phyloP scores from a whole-genome alignment of 345 rosid genomes.

The Camelina neglecta region DNA sequence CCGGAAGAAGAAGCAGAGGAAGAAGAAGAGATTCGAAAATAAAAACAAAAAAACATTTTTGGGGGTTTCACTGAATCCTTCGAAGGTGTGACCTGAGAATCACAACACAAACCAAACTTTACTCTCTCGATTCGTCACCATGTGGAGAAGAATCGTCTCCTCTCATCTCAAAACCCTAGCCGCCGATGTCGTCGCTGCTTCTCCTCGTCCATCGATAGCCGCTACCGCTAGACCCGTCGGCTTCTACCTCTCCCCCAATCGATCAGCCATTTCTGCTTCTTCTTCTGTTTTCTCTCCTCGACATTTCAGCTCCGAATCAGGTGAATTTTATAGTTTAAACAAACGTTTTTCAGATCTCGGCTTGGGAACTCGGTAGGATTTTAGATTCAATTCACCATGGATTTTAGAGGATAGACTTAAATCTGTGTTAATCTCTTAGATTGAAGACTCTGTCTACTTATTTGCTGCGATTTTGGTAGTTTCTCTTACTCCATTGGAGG shows the following conservation, averaged over 20 bases:
- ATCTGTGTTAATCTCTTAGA: too few species aligned
- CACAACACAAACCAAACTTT: conserved; percentile 7
- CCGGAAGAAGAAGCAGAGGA: conserved; percentile 1
- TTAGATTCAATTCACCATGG: neutral
- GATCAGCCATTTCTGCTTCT: conserved; percentile 49
- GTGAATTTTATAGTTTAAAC: conserved; percentile 38
- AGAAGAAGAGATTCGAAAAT: conserved; percentile 2
- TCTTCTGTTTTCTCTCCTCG: conserved; percentile 49
- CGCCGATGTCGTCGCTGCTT: conserved; percentile 33
- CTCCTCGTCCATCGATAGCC: conserved; percentile 51
- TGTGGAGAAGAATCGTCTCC: conserved; percentile 80
- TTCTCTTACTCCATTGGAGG: neutral
- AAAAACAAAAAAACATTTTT: neutral
- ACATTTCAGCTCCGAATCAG: conserved; percentile 59
- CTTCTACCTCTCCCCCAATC: conserved; percentile 32
- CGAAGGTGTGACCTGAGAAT: conserved; percentile 40
- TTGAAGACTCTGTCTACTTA: too few species aligned
- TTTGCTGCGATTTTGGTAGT: neutral
- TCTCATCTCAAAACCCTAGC: conserved; percentile 73
- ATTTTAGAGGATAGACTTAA: too few species aligned
- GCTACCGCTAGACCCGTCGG: conserved; percentile 41
- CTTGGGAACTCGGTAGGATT: conserved; percentile 1
- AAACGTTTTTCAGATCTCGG: conserved; percentile 33
- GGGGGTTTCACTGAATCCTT: conserved; percentile 10
- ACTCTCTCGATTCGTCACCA: conserved; percentile 35